A percentile compares a stretch with the other conserved stretches of the same genome.
These are phyloP conservation scores for Blastomyces percursus DNA, from an alignment of 2,329 filamentous ascomycete genomes.

Conservation along the genomic window DNA sequence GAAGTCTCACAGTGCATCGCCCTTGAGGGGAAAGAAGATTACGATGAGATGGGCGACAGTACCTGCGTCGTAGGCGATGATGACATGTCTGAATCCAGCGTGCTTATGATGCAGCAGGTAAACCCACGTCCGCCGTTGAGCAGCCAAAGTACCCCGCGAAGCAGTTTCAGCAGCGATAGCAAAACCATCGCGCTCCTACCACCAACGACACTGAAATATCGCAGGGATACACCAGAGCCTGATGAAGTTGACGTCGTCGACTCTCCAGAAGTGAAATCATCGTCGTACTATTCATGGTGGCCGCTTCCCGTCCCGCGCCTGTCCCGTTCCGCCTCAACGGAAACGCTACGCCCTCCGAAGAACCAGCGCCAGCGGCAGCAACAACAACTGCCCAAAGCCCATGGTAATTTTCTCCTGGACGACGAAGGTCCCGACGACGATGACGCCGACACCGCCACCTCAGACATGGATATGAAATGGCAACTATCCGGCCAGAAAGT, in stretches of 20 bases:
- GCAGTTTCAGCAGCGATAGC: constrained; percentile 51
- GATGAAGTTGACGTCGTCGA: background rate
- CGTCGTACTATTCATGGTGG: constrained; percentile 4
- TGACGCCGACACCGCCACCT: background rate
- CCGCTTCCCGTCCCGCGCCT: constrained; percentile 4
- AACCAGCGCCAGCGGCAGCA: background rate
- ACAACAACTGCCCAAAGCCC: background rate
- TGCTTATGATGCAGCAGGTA: constrained; percentile 70
- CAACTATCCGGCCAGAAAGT: background rate
- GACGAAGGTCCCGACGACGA: constrained; percentile 4
- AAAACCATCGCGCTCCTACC: constrained; percentile 83
- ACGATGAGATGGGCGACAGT: constrained; percentile 17
- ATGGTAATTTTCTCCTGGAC: constrained; percentile 9
- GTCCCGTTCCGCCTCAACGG: constrained; percentile 8
- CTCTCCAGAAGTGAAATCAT: background rate
- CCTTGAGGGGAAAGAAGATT: constrained; percentile 58
- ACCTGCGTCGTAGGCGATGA: constrained; percentile 30
- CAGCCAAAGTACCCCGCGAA: constrained; percentile 44
- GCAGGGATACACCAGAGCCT: constrained; percentile 12
- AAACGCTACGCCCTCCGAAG: constrained; percentile 10
- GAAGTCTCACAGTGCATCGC: constrained; percentile 94
- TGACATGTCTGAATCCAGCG: constrained; percentile 61
- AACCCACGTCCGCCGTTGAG: constrained; percentile 41
- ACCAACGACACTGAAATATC: constrained; percentile 74
- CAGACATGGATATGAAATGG: constrained; percentile 8